Evolutionary conservation across 208 protist genomes (phyloP).

Genomic region (Endotrypanum monterogeii): DNA sequence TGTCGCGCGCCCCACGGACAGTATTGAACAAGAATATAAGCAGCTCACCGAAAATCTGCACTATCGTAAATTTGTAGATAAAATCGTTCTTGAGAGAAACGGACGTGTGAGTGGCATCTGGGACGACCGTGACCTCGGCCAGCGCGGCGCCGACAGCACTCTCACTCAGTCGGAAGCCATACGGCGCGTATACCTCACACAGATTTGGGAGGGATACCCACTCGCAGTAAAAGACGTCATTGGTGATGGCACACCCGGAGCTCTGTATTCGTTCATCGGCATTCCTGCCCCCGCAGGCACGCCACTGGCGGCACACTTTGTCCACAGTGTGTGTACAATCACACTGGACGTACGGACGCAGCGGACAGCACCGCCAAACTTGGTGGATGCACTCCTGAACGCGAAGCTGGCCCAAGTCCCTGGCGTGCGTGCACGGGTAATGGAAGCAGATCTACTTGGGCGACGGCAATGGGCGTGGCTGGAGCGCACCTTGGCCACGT

Average conservation of each 20-base stretch:
- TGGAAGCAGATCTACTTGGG: slow-evolving; percentile 68
- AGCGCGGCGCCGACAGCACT: slow-evolving; percentile 50
- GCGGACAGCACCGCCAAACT: slow-evolving; percentile 27
- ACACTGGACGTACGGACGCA: slow-evolving; percentile 45
- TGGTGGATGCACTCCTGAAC: slow-evolving; percentile 25
- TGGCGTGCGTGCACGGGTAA: slow-evolving; percentile 11
- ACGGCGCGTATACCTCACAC: slow-evolving; percentile 54
- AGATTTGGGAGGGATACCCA: slow-evolving; percentile 22
- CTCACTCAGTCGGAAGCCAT: slow-evolving; percentile 41
- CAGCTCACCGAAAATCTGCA: slow-evolving; percentile 28
- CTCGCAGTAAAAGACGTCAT: slow-evolving; percentile 8
- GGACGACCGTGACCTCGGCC: slow-evolving; percentile 84
- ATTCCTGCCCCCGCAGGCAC: slow-evolving; percentile 27
- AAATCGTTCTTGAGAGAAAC: slow-evolving; percentile 7
- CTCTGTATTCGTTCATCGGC: slow-evolving; percentile 37
- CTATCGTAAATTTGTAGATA: slow-evolving; percentile 37
- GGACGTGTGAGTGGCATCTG: slow-evolving; percentile 51
- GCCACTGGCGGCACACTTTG: slow-evolving; percentile 27
- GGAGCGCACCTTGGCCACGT: slow-evolving; percentile 41
- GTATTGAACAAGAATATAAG: slow-evolving; percentile 26
- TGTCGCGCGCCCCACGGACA: neutral
- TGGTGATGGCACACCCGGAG: slow-evolving; percentile 14
- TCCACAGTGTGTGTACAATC: slow-evolving; percentile 47
- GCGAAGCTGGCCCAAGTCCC: slow-evolving; percentile 10
- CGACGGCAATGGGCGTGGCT: slow-evolving; percentile 84